A percentile compares a stretch with the other conserved stretches of the same genome.
phyloP scores from a whole-genome alignment of 768 basidiomycete genomes.

The Tylopilus rubrobrunneus region DNA sequence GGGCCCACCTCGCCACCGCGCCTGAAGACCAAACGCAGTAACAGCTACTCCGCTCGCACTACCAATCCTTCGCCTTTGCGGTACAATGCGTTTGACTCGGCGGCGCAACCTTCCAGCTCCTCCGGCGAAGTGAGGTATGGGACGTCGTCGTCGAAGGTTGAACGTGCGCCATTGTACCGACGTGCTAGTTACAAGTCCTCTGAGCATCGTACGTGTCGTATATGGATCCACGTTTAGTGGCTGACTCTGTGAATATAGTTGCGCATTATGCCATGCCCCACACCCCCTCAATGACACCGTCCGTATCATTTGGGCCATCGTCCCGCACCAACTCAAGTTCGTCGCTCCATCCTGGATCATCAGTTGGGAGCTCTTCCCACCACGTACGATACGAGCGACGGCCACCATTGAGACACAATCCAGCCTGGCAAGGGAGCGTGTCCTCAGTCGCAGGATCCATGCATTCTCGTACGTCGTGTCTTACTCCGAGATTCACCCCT shows the following conservation, averaged over 20 bases:
- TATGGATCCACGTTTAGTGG: not conserved
- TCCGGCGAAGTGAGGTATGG: conserved; percentile 33
- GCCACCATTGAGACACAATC: conserved; percentile 45
- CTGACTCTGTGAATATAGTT: conserved; percentile 13
- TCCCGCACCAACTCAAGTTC: conserved; percentile 52
- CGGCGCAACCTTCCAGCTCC: conserved; percentile 18
- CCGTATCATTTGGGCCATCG: conserved; percentile 36
- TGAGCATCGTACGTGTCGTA: conserved; percentile 41
- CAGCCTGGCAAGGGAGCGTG: conserved; percentile 43
- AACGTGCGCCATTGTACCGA: conserved; percentile 38
- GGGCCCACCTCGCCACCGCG: conserved; percentile 37
- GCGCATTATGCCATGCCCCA: conserved; percentile 30
- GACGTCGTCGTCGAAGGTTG: conserved; percentile 27
- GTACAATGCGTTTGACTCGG: conserved; percentile 35
- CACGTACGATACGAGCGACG: conserved; percentile 38
- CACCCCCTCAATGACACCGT: conserved; percentile 30
- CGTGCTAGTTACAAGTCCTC: conserved; percentile 42
- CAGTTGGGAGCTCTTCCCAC: conserved; percentile 38
- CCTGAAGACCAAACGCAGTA: conserved; percentile 36
- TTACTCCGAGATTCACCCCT: conserved; percentile 1
- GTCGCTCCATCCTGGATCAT: conserved; percentile 41
- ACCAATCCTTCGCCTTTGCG: conserved; percentile 40
- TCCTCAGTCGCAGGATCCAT: conserved; percentile 37
- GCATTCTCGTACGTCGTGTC: conserved; percentile 38
- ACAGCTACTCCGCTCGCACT: conserved; percentile 36